Evolutionary conservation across 1,139 yeast species (phyloP).

Genomic region (Yamadazyma trypodendri): DNA sequence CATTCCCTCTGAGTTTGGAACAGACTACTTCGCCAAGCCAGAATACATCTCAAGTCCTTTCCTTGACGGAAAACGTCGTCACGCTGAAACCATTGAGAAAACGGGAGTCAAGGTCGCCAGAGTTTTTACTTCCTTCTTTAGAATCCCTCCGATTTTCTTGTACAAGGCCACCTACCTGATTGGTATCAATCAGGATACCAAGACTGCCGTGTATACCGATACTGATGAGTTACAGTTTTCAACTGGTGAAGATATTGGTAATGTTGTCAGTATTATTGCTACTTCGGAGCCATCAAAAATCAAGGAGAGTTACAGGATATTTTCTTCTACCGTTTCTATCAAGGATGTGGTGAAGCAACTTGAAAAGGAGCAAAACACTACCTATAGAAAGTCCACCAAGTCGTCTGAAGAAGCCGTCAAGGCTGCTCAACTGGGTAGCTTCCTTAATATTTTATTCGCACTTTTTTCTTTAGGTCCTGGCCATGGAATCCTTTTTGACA

Average conservation of each 20-base stretch:
- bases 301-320: slow-evolving; percentile 47
- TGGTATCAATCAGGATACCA: slow-evolving; percentile 37
- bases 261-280: slow-evolving; percentile 38
- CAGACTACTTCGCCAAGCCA: slow-evolving; percentile 27
- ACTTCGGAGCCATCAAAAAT: slow-evolving; percentile 37
- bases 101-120: slow-evolving; percentile 54
- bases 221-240: slow-evolving; percentile 34
- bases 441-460: slow-evolving; percentile 27
- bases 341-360: slow-evolving; percentile 40
- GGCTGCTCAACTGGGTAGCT: slow-evolving; percentile 1
- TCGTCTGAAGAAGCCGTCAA: slow-evolving; percentile 24
- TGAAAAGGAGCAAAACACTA: slow-evolving; percentile 36
- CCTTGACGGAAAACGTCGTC: slow-evolving; percentile 36
- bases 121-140: slow-evolving; percentile 45
- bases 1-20: slow-evolving; percentile 65
- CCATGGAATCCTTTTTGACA: not conserved
- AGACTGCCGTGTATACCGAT: slow-evolving; percentile 44
- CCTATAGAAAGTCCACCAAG: slow-evolving; percentile 25
- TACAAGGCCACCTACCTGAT: slow-evolving; percentile 33
- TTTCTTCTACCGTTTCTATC: slow-evolving; percentile 39
- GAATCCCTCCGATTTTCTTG: slow-evolving; percentile 36
- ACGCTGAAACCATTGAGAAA: slow-evolving; percentile 38
- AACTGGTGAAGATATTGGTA: slow-evolving; percentile 48
- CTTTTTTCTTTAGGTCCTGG: no score
- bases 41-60: slow-evolving; percentile 31